Conservation (phyloP, 495 filamentous ascomycete genomes). For the Bryoglossum gracile region DNA sequence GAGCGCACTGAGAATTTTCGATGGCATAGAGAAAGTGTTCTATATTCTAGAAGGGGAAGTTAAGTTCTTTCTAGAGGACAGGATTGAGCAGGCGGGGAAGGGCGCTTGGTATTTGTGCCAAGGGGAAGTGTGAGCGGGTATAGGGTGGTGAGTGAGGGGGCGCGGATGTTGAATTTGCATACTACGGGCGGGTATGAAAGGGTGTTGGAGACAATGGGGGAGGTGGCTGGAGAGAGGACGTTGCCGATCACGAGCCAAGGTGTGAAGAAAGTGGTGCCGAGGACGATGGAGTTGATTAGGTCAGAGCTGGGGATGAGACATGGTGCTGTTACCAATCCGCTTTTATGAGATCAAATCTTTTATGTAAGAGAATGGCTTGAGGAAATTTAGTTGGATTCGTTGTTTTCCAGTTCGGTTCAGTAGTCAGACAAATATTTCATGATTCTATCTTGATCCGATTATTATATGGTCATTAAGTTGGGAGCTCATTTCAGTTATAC, state of each 20-base stretch:
- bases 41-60: background rate
- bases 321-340: background rate
- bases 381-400: too few relatives aligned
- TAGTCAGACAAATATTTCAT: too few relatives aligned
- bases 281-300: background rate
- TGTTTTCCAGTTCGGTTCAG: too few relatives aligned
- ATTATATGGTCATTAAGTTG: too few relatives aligned
- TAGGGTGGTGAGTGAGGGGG: background rate
- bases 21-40: background rate
- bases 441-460: too few relatives aligned
- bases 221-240: background rate
- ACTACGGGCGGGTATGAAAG: background rate
- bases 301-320: background rate
- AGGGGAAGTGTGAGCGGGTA: background rate
- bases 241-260: background rate
- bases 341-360: background rate
- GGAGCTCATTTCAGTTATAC: too few relatives aligned
- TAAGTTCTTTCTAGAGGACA: background rate
- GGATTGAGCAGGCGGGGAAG: background rate
- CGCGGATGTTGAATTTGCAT: background rate
- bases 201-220: background rate
- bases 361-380: too few relatives aligned
- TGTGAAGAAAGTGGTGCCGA: background rate
- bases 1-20: background rate
- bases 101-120: background rate